Evolutionary conservation across 2,329 filamentous ascomycete species (phyloP).

Genomic region (Exophiala alcalophila): DNA sequence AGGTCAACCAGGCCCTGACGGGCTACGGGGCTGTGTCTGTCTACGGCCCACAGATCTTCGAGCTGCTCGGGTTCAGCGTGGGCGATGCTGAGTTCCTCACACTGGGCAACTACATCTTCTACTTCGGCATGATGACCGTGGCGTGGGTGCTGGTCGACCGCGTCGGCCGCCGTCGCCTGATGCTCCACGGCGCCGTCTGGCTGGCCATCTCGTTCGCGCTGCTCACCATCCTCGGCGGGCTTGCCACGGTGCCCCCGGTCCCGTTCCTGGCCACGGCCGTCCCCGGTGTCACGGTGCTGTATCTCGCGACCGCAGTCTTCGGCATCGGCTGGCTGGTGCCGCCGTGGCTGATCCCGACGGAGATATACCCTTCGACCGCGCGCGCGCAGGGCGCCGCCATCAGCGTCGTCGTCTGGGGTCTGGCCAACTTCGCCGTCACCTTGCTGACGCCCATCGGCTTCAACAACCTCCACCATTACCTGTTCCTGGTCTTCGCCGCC

Average conservation of each 20-base stretch:
- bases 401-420: constrained; percentile 58
- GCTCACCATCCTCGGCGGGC: constrained; percentile 32
- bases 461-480: constrained; percentile 58
- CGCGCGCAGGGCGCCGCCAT: constrained; percentile 60
- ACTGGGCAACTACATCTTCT: constrained; percentile 59
- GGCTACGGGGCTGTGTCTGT: constrained; percentile 61
- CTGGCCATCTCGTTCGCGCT: constrained; percentile 31
- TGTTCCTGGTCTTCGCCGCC: constrained; percentile 56
- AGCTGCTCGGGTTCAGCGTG: constrained; percentile 56
- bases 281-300: constrained; percentile 31
- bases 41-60: constrained; percentile 63
- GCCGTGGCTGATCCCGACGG: constrained; percentile 52
- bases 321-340: constrained; percentile 52
- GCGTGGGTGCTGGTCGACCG: constrained; percentile 56
- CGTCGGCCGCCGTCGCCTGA: constrained; percentile 32
- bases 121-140: constrained; percentile 60
- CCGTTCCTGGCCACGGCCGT: constrained; percentile 30
- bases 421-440: constrained; percentile 59
- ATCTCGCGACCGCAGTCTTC: constrained; percentile 45
- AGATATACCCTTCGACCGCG: constrained; percentile 57
- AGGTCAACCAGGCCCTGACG: constrained; percentile 59
- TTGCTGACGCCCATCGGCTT: constrained; percentile 58
- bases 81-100: constrained; percentile 55
- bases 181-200: constrained; percentile 31
- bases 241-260: constrained; percentile 31